Evolutionary conservation across 2,329 filamentous ascomycete genomes (phyloP).

Genomic region (Shiraia bambusicola): DNA sequence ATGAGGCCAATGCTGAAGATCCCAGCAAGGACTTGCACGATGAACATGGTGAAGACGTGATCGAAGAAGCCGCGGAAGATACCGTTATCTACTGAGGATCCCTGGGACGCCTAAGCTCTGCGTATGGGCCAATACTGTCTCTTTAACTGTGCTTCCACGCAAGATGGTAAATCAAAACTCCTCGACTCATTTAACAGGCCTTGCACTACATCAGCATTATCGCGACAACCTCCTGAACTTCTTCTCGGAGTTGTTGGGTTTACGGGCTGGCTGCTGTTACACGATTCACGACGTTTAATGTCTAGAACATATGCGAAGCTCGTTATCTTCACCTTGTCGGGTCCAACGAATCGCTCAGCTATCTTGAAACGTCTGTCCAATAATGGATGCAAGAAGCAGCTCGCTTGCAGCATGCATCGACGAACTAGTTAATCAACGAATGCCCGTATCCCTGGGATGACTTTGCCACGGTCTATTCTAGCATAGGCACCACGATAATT

Average conservation of each 20-base stretch:
- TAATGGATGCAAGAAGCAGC: conserved; percentile 4
- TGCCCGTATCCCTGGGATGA: conserved; percentile 1
- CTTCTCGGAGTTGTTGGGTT: too few species aligned
- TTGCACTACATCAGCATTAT: too few species aligned
- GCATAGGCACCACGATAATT: too few species aligned
- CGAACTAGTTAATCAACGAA: background rate
- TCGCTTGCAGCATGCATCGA: conserved; percentile 5
- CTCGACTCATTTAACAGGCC: too few species aligned
- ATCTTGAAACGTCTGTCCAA: conserved; percentile 4
- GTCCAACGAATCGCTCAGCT: background rate
- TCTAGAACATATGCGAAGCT: too few species aligned
- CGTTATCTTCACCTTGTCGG: too few species aligned
- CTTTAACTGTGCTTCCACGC: too few species aligned
- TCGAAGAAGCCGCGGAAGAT: conserved; percentile 78
- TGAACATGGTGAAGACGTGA: conserved; percentile 73
- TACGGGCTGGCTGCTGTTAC: too few species aligned
- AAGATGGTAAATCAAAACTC: too few species aligned
- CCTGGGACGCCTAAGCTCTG: conserved; percentile 1
- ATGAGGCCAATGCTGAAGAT: conserved; percentile 37
- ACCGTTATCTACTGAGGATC: conserved; percentile 77
- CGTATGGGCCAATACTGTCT: background rate
- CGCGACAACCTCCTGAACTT: too few species aligned
- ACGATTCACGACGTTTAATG: too few species aligned
- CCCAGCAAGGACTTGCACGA: conserved; percentile 57
- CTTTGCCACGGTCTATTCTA: too few species aligned